Conservation (phyloP, 2,329 filamentous ascomycete genomes). For the Stylonectria norvegica region DNA sequence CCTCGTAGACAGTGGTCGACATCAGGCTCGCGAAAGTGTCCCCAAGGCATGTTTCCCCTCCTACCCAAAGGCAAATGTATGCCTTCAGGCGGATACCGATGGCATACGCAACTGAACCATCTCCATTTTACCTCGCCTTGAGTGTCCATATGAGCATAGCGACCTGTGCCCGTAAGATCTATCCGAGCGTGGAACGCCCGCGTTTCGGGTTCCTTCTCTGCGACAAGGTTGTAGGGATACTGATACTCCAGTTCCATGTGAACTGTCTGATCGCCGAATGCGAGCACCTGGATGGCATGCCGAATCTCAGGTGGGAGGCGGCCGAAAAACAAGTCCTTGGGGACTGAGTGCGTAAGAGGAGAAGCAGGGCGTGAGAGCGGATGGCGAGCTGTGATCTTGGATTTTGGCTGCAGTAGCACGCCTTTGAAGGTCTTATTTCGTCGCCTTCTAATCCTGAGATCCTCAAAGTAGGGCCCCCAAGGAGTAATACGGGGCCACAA, state of each 20-base stretch:
- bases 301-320: constrained; percentile 9
- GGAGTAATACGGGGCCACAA: constrained; percentile 7
- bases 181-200: constrained; percentile 9
- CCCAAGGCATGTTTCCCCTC: constrained; percentile 10
- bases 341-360: neutral
- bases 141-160: constrained; percentile 6
- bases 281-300: constrained; percentile 3
- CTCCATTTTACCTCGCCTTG: constrained; percentile 16
- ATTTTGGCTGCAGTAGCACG: constrained; percentile 3
- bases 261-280: constrained; percentile 10
- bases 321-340: constrained; percentile 8
- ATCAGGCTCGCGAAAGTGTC: constrained; percentile 13
- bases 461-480: constrained; percentile 8
- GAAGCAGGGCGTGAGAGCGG: constrained; percentile 6
- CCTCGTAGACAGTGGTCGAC: constrained; percentile 12
- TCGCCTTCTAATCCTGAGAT: constrained; percentile 5
- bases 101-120: constrained; percentile 28
- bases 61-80: constrained; percentile 11
- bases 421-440: constrained; percentile 6
- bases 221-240: constrained; percentile 13
- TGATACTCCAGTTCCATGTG: constrained; percentile 23
- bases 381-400: constrained; percentile 1
- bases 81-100: constrained; percentile 14
- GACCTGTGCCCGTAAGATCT: constrained; percentile 2
- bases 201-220: constrained; percentile 3